phyloP scores from a whole-genome alignment of 2,329 filamentous ascomycete genomes.

The Ascochyta rabiei region DNA sequence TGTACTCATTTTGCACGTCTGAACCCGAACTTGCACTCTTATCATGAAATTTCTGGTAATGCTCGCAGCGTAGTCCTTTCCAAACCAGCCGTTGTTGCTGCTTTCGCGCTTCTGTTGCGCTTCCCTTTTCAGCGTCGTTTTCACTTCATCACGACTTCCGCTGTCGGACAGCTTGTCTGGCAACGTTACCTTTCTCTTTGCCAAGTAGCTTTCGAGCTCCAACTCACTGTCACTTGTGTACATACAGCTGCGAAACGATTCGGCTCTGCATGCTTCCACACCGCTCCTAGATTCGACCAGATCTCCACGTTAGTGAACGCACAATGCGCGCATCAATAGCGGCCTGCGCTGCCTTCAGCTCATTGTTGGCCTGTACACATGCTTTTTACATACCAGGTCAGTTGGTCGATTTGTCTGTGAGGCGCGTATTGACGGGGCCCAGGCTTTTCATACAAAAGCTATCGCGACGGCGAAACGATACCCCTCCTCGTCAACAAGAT shows the following conservation, averaged over 20 bases:
- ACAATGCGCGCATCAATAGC: constrained; percentile 29
- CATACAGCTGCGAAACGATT: neutral
- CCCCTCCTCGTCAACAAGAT: constrained; percentile 91
- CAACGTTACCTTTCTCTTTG: constrained; percentile 3
- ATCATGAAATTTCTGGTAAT: neutral
- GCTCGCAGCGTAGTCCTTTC: neutral
- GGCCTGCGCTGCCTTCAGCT: constrained; percentile 19
- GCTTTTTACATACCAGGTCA: constrained; percentile 84
- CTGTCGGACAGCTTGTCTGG: neutral
- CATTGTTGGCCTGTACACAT: constrained; percentile 52
- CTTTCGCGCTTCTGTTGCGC: neutral
- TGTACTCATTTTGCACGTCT: constrained; percentile 3
- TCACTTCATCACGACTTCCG: neutral
- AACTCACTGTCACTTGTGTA: neutral
- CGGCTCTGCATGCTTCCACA: neutral
- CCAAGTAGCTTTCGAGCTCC: neutral
- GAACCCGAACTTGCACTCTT: neutral
- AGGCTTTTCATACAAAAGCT: constrained; percentile 86
- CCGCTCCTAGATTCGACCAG: neutral
- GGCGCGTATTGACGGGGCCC: neutral
- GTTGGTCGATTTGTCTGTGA: neutral
- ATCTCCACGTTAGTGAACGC: neutral
- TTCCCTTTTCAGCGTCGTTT: neutral
- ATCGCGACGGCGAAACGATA: constrained; percentile 75
- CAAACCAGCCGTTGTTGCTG: neutral